A percentile compares a stretch with the other conserved stretches of the same genome.
Evolutionary conservation across 176 grass and related monocot genomes (phyloP).

Genomic region (Rhipidocladum racemiflorum): DNA sequence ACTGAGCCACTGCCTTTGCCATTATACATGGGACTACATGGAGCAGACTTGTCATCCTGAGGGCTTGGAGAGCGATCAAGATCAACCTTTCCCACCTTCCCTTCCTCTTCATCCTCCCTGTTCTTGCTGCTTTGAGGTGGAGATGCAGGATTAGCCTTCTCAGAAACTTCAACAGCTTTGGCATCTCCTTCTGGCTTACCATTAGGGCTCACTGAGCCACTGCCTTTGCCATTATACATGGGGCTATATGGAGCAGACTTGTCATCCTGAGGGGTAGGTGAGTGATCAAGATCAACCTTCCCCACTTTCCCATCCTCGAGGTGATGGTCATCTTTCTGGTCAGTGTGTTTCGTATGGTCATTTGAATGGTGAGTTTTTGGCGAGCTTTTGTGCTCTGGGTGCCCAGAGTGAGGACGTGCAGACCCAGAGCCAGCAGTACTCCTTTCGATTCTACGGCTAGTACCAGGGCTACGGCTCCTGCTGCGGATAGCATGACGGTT

Average conservation of each 20-base stretch:
- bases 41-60: conserved; percentile 39
- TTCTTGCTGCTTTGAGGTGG: conserved; percentile 9
- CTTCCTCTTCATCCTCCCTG: conserved; percentile 50
- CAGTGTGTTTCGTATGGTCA: conserved; percentile 18
- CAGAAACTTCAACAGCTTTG: conserved; percentile 11
- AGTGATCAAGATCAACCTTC: conserved; percentile 43
- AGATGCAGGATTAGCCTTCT: neutral
- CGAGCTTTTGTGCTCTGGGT: conserved; percentile 29
- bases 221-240: conserved; percentile 48
- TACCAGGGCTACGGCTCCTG: conserved; percentile 51
- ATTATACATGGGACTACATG: conserved; percentile 47
- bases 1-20: conserved; percentile 38
- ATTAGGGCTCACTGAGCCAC: conserved; percentile 40
- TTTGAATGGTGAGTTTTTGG: conserved; percentile 22
- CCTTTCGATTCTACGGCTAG: conserved; percentile 38
- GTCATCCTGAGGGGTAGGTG: conserved; percentile 35
- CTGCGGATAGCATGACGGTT: conserved; percentile 47
- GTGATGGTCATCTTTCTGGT: conserved; percentile 26
- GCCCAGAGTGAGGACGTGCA: conserved; percentile 8
- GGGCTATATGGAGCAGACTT: conserved; percentile 43
- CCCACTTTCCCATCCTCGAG: conserved; percentile 39
- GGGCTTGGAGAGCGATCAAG: conserved; percentile 38
- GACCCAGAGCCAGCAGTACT: conserved; percentile 25
- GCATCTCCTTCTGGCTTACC: conserved; percentile 19
- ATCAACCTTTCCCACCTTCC: conserved; percentile 47